These are phyloP conservation scores for Scleromitrula shiraiana DNA, from an alignment of 2,329 filamentous ascomycete species.

Conservation along the genomic window DNA sequence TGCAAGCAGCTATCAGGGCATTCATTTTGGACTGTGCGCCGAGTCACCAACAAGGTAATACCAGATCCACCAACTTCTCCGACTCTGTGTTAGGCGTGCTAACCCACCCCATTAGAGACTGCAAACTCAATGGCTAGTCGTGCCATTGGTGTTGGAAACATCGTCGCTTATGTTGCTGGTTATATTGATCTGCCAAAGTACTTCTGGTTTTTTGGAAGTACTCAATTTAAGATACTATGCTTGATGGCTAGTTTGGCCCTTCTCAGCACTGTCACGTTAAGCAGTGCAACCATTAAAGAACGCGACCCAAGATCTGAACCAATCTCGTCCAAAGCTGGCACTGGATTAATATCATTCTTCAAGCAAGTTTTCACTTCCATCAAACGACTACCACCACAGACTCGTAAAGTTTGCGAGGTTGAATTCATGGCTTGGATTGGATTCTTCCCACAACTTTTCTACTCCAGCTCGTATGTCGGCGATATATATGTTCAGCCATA, in stretches of 20 bases:
- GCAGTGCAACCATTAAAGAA: constrained; percentile 62
- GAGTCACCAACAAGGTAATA: constrained; percentile 70
- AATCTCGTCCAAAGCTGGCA: constrained; percentile 48
- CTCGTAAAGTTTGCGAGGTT: constrained; percentile 71
- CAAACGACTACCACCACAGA: constrained; percentile 70
- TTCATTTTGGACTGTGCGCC: constrained; percentile 93
- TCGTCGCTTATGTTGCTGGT: constrained; percentile 80
- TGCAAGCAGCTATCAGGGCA: constrained; percentile 84
- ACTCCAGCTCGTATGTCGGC: constrained; percentile 88
- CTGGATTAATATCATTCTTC: constrained; percentile 73
- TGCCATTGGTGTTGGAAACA: constrained; percentile 80
- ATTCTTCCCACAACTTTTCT: constrained; percentile 94
- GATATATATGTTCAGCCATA: constrained; percentile 86
- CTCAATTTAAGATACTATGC: constrained; percentile 89
- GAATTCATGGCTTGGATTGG: constrained; percentile 89
- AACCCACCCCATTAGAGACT: constrained; percentile 32
- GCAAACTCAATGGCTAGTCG: constrained; percentile 94
- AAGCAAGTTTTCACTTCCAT: constrained; percentile 68
- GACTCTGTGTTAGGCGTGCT: neutral
- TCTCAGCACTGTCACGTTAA: constrained; percentile 60
- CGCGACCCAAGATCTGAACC: constrained; percentile 71
- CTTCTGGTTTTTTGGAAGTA: constrained; percentile 73
- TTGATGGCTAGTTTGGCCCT: constrained; percentile 74
- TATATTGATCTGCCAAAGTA: constrained; percentile 70
- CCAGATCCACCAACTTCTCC: constrained; percentile 6